Evolutionary conservation across 2,329 filamentous ascomycete species (phyloP).

Genomic region (Alternaria triticimaculans): DNA sequence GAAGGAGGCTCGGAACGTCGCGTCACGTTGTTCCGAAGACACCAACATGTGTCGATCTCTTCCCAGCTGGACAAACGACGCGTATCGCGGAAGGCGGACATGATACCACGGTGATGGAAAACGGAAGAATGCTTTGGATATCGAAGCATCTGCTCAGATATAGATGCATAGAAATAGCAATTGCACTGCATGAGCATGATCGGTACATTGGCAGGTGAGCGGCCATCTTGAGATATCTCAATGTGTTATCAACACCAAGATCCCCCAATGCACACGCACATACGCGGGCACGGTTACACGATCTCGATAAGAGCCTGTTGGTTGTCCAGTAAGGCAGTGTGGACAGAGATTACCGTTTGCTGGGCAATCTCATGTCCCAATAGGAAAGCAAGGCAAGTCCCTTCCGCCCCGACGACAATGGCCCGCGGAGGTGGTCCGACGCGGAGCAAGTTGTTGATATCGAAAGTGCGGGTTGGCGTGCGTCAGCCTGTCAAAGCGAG

Average conservation of each 20-base stretch:
- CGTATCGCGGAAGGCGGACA: neutral
- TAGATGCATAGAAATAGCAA: neutral
- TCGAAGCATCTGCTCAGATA: neutral
- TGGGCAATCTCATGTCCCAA: neutral
- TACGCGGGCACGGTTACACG: neutral
- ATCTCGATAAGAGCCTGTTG: neutral
- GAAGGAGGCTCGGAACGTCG: neutral
- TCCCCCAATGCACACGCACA: neutral
- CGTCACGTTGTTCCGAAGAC: neutral
- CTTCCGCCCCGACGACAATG: neutral
- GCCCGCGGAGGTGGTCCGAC: neutral
- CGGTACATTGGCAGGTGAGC: neutral
- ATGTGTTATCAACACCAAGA: neutral
- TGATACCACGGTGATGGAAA: neutral
- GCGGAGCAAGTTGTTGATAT: conserved; percentile 2
- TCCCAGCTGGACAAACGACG: neutral
- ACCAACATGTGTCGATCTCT: neutral
- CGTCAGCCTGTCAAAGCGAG: neutral
- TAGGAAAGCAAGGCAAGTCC: neutral
- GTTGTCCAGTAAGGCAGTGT: neutral
- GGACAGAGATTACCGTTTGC: neutral
- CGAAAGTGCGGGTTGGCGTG: neutral
- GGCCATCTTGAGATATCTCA: neutral
- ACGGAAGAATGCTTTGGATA: neutral
- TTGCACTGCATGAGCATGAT: neutral